Conservation (phyloP, 192 early-diverging fungal species). For the Coemansia brasiliensis region DNA sequence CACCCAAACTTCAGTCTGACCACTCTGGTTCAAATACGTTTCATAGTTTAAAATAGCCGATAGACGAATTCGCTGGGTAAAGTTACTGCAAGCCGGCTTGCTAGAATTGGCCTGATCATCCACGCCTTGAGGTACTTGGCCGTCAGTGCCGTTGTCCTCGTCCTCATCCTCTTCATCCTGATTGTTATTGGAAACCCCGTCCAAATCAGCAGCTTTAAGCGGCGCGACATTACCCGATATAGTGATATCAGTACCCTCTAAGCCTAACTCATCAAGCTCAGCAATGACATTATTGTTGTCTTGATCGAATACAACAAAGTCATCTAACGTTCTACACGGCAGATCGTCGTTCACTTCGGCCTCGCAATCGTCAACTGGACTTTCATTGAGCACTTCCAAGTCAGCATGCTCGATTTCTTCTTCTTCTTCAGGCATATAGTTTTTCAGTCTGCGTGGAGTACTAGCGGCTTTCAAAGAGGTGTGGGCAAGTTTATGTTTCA, state of each 20-base stretch:
- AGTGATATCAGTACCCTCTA: constrained; percentile 42
- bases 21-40: constrained; percentile 18
- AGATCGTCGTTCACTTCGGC: constrained; percentile 27
- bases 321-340: constrained; percentile 55
- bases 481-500: neutral
- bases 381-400: constrained; percentile 55
- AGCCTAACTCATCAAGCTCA: constrained; percentile 52
- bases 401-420: constrained; percentile 39
- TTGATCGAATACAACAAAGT: constrained; percentile 58
- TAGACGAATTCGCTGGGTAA: constrained; percentile 44
- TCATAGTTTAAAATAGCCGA: constrained; percentile 49
- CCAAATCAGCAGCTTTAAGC: constrained; percentile 26
- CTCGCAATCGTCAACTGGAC: constrained; percentile 13
- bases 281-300: constrained; percentile 26
- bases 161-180: constrained; percentile 37
- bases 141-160: constrained; percentile 30
- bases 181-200: constrained; percentile 17
- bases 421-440: constrained; percentile 21
- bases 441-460: constrained; percentile 5
- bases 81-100: constrained; percentile 25
- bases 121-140: neutral
- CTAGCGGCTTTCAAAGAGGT: neutral
- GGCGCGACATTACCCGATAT: constrained; percentile 56
- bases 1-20: constrained; percentile 47
- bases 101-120: neutral